Evolutionary conservation across 2,329 filamentous ascomycete genomes (phyloP), one percentile per base, ranked within the genome.

Genomic region (Venturia oleaginea): DNA sequence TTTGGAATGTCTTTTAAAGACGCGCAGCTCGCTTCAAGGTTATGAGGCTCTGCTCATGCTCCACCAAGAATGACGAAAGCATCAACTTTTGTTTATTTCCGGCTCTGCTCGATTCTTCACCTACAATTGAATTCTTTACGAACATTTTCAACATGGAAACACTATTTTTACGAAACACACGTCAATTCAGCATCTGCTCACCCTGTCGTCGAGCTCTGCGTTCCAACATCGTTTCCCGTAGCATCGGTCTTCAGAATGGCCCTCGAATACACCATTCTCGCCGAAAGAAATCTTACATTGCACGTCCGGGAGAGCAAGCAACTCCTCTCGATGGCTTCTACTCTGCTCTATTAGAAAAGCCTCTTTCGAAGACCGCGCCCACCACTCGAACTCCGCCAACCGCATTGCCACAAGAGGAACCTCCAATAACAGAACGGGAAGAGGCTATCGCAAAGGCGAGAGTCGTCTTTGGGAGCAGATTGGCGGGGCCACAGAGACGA

Each of bases 391-490:
- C 75, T 7, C 67, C 70, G 1, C 71, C 76, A 5, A 60, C 72
- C 24, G 70, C 72, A 13, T 71, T 72, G 42, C 70, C 74, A 34
- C 37, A 30, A 43, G 72, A 76, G 59, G 70, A 73, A 22, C 70
- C 76, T 19, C 77, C 79, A 2, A 77, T 77, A 63, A 78, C 80
- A 2, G 75, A 79, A 22, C 64, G 61, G n/a, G 80, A 85, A 68
- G 80, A 84, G 64, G 82, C 80, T 46, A 80, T 85, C 27, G 79
- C 74, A 51, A 83, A 81, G 71, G 84, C 86, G 63, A 77, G 85
- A 55, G 85, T 95, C 70, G 83, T 97, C 38, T 97, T 99, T 72
- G 91, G 92, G 24, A 89, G 90, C 8, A 84, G 87, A 10, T 82
- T 94, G 17, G 86, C 88, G 30, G 90, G 89, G 0, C 90, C 92